Percentiles rank a stretch among this genome's conserved stretches.
Conservation (phyloP, 2,329 filamentous ascomycete species). For the Geoglossum cookeanum region DNA sequence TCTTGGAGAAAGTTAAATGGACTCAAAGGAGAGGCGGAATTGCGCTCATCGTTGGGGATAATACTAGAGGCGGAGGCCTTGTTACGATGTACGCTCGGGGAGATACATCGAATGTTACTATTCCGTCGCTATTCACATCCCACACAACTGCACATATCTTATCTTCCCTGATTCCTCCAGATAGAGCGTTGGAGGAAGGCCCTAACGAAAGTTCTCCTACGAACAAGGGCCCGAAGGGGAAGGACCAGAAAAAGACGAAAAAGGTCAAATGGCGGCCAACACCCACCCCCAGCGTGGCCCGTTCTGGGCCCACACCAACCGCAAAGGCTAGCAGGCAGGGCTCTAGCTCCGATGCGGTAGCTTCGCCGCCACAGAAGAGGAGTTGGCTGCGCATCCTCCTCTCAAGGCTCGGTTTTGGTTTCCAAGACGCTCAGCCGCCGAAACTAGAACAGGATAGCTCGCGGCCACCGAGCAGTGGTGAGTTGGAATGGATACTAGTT, state of each 20-base stretch:
- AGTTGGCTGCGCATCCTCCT: constrained; percentile 29
- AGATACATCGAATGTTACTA: constrained; percentile 85
- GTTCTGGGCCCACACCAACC: constrained; percentile 14
- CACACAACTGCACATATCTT: constrained; percentile 85
- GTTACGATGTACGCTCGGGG: constrained; percentile 98
- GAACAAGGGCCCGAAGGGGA: constrained; percentile 19
- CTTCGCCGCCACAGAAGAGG: constrained; percentile 11
- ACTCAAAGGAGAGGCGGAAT: constrained; percentile 76
- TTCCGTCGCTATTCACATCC: constrained; percentile 87
- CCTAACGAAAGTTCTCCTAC: constrained; percentile 32
- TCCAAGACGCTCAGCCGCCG: constrained; percentile 5
- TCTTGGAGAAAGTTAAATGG: constrained; percentile 95
- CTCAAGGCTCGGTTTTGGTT: constrained; percentile 22
- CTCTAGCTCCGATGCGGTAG: background rate
- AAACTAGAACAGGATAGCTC: constrained; percentile 30
- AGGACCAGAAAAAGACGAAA: constrained; percentile 10
- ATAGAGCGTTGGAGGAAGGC: constrained; percentile 23
- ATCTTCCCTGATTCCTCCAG: constrained; percentile 64
- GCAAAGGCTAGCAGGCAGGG: background rate
- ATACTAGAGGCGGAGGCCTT: constrained; percentile 69
- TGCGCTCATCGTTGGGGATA: constrained; percentile 84
- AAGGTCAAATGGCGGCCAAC: constrained; percentile 2
- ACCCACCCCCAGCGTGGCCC: constrained; percentile 10
- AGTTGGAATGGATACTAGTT: constrained; percentile 52
- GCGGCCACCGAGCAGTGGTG: constrained; percentile 52